Evolutionary conservation across 768 basidiomycete species (phyloP), one percentile per base, ranked within the genome.

Genomic region (Suillus weaverae): DNA sequence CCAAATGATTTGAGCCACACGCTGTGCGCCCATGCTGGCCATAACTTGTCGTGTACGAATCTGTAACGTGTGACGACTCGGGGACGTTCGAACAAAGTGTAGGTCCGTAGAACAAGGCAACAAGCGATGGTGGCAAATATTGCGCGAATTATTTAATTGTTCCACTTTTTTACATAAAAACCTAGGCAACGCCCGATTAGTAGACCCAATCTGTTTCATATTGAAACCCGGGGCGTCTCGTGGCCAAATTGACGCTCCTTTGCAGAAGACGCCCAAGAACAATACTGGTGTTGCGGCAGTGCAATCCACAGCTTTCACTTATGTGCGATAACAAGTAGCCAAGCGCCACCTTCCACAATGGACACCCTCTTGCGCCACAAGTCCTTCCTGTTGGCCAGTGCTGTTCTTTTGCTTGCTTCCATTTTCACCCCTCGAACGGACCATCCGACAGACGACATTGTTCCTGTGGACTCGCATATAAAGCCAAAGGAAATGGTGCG

Each of bases 281-380:
- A 46, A n/a, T 18, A 8, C 3, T 9, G 0, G 13, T 14, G 35
- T 56, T n/a, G n/a, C 35, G 55, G 55, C 22, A 26, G 36, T 57
- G 53, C 53, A 20, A 18, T 4, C 18, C 53, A 54, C 53, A 54
- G 53, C 32, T 20, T 33, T 32, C 30, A 3, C 22, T 14, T 16
- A 48, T 11, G 39, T n/a, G 18, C 32, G 32, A 54, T 53, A 53
- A 53, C 51, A 32, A 53, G 16, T 18, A 22, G 26, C 26, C 26
- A 4, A 51, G 46, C 26, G 30, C 51, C 1, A 20, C 13, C 53
- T 32, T 53, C 51, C 18, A 32, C 53, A 55, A 57, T 57, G 56
- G 56, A 57, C 38, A 57, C 56, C 2, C 36, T 57, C 10, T 26
- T 16, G 5, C 56, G 56, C 9, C 56, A 59, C 56, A 59, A 59